phyloP scores from a whole-genome alignment of 305 asterid species.

The Solanum hybrid region DNA sequence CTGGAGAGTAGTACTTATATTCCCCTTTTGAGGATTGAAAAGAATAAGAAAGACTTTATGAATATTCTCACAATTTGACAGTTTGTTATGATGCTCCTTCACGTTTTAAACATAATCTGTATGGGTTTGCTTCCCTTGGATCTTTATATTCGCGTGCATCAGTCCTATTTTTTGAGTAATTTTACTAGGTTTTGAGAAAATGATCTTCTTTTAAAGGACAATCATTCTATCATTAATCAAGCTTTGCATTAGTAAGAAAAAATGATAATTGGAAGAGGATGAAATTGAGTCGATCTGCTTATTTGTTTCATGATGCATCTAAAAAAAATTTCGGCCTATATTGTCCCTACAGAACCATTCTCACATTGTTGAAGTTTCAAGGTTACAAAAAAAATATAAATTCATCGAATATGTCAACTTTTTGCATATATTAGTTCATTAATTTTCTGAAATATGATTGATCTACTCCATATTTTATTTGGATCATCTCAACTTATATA shows the following conservation, averaged over 20 bases:
- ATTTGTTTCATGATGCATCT: background rate
- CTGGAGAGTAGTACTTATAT: background rate
- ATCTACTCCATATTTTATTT: background rate
- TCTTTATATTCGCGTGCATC: background rate
- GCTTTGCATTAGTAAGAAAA: background rate
- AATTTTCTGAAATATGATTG: background rate
- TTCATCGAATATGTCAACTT: background rate
- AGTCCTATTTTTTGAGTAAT: background rate
- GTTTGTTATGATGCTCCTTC: background rate
- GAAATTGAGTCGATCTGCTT: background rate
- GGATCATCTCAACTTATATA: background rate
- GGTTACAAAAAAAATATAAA: background rate
- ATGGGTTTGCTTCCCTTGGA: background rate
- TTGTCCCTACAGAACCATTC: background rate
- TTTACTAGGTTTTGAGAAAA: background rate
- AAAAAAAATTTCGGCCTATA: too few relatives aligned
- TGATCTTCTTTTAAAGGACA: background rate
- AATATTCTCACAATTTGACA: slow-evolving; percentile 2
- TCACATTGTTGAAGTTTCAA: background rate
- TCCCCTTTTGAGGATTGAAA: background rate
- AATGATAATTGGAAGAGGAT: background rate
- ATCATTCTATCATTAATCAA: background rate
- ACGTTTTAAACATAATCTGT: background rate
- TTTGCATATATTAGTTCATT: background rate
- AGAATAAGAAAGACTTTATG: background rate